Evolutionary conservation across 768 basidiomycete species (phyloP).

Genomic region (Artomyces pyxidatus): DNA sequence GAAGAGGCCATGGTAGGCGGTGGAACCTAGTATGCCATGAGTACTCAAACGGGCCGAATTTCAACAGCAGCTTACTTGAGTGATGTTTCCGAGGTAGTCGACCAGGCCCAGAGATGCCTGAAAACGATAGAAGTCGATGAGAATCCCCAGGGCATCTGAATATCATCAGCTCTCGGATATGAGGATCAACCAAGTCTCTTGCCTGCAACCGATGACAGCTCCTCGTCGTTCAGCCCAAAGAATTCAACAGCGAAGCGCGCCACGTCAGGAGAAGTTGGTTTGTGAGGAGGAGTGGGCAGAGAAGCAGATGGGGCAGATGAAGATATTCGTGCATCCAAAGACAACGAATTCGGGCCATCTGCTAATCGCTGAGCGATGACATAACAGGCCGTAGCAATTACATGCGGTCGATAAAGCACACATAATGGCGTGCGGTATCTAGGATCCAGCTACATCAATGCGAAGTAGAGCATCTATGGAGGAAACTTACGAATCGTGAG

Average conservation of each 20-base stretch:
- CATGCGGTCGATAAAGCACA: slow-evolving; percentile 55
- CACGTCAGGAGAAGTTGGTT: slow-evolving; percentile 63
- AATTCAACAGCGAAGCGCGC: slow-evolving; percentile 60
- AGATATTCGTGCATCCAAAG: slow-evolving; percentile 68
- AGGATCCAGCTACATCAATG: slow-evolving; percentile 5
- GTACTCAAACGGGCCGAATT: neutral
- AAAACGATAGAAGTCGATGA: slow-evolving; percentile 16
- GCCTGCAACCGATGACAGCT: slow-evolving; percentile 59
- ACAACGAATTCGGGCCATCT: slow-evolving; percentile 67
- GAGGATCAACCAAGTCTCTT: too few relatives aligned
- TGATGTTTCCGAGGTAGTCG: slow-evolving; percentile 12
- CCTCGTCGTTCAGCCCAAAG: slow-evolving; percentile 52
- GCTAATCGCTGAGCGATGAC: slow-evolving; percentile 65
- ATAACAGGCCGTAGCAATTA: slow-evolving; percentile 73
- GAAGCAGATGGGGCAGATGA: slow-evolving; percentile 65
- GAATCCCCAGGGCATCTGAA: slow-evolving; percentile 11
- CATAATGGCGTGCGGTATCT: slow-evolving; percentile 80
- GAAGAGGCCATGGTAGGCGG: slow-evolving; percentile 11
- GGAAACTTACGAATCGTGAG: slow-evolving; percentile 72
- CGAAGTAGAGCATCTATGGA: slow-evolving; percentile 1
- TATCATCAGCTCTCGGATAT: too few relatives aligned
- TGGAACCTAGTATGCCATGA: slow-evolving; percentile 4
- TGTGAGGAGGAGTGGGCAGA: slow-evolving; percentile 74
- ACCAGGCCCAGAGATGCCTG: slow-evolving; percentile 8
- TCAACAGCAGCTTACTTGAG: slow-evolving; percentile 4